phyloP scores from a whole-genome alignment of 148 eudicot genomes.

The Rhododendron henanense region DNA sequence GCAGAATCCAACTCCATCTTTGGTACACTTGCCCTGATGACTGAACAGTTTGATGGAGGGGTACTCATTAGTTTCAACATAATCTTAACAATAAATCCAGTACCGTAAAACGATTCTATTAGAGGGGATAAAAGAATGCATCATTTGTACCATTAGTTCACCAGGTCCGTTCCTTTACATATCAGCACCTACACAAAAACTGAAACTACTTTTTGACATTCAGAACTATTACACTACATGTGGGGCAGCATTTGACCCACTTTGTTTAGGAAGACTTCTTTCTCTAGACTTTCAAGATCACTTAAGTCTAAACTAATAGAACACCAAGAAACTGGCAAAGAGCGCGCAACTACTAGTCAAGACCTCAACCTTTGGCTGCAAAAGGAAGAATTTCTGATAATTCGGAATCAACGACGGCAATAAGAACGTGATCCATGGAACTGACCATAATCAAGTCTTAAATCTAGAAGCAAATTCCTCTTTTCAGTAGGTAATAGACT shows the following conservation, averaged over 20 bases:
- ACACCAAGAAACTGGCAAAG: not conserved
- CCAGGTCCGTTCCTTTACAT: not conserved
- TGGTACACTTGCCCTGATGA: conserved; percentile 46
- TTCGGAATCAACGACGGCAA: not conserved
- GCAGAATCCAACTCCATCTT: conserved; percentile 32
- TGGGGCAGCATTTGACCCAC: not conserved
- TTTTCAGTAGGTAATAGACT: not conserved
- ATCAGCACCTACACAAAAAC: not conserved
- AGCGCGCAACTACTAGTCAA: not conserved
- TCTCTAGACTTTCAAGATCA: not conserved
- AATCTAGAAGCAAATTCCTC: not conserved
- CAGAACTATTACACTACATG: not conserved
- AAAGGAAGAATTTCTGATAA: not conserved
- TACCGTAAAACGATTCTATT: not conserved
- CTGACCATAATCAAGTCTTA: not conserved
- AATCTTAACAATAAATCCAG: not conserved
- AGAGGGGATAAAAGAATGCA: not conserved
- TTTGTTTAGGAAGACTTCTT: not conserved
- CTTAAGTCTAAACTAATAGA: not conserved
- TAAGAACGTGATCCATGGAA: not conserved
- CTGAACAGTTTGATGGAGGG: conserved; percentile 18
- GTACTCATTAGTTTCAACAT: conserved; percentile 12
- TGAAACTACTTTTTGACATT: not conserved
- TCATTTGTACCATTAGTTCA: not conserved
- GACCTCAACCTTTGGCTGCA: not conserved